Evolutionary conservation across 768 basidiomycete species (phyloP).

Genomic region (Termitomyces sp.): DNA sequence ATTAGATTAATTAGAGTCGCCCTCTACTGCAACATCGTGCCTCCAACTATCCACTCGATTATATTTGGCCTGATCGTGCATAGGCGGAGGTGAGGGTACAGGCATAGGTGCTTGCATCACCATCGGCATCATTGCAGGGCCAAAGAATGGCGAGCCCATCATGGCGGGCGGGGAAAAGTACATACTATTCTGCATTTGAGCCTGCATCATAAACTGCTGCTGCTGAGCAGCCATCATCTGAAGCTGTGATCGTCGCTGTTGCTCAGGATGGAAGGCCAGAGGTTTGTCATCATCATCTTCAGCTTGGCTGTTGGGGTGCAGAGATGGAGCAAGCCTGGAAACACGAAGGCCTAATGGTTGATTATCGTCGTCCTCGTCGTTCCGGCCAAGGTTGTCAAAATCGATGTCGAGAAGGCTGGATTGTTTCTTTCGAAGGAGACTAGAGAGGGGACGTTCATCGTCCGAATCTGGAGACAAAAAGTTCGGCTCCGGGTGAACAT

Average conservation of each 20-base stretch:
- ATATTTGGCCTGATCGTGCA: constrained; percentile 65
- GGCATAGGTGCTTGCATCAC: constrained; percentile 43
- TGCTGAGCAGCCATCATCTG: constrained; percentile 52
- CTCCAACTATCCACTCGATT: constrained; percentile 80
- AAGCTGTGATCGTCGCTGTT: constrained; percentile 73
- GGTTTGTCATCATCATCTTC: constrained; percentile 71
- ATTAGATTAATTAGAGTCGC: constrained; percentile 29
- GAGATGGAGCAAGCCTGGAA: constrained; percentile 43
- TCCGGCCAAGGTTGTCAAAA: constrained; percentile 34
- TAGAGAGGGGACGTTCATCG: constrained; percentile 71
- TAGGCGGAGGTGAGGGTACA: constrained; percentile 61
- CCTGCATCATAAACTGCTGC: constrained; percentile 71
- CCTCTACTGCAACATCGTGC: constrained; percentile 72
- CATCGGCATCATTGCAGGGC: constrained; percentile 52
- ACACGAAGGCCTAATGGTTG: constrained; percentile 69
- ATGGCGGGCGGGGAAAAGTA: constrained; percentile 67
- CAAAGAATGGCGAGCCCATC: constrained; percentile 71
- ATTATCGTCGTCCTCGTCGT: constrained; percentile 65
- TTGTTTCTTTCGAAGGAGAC: constrained; percentile 49
- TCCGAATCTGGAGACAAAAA: constrained; percentile 48
- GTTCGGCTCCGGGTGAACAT: constrained; percentile 47
- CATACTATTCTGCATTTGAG: constrained; percentile 74
- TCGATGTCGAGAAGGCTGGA: constrained; percentile 42
- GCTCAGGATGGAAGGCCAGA: constrained; percentile 73
- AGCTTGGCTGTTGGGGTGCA: constrained; percentile 22